Evolutionary conservation across 1,284 basidiomycete genomes (phyloP), one percentile per base, ranked within the genome.

Genomic region (Moesziomyces globuligerus): DNA sequence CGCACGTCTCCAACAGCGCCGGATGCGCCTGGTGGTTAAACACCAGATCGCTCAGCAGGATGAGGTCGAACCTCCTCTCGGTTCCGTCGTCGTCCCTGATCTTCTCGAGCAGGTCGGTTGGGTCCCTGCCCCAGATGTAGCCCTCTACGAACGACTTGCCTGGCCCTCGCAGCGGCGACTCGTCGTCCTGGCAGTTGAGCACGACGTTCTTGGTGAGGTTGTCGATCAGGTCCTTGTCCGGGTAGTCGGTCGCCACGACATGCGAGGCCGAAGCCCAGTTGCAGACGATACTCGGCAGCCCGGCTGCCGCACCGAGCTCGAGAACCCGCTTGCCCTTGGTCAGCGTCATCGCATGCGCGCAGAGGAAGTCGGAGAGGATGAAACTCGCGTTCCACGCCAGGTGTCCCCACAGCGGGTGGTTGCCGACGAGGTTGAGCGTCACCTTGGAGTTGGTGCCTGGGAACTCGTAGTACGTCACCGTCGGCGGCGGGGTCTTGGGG

Each of bases 231-330:
- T 85, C 81, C 3, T 85, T 78, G 74, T 98, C 95, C 0, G 94
- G 94, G 83, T 97, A 98, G 83, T 98, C 95, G 0, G 95, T 96
- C 24, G 94, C 84, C 1, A 95, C 87, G 4, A 90, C 89, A 89
- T 91, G 61, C 25, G 47, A 51, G 0, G 80, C 79, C 4, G 72
- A 72, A 3, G 58, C 58, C 56, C 71, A 67, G 42, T 61, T 72
- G 55, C 64, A 67, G 1, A 70, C 74, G 32, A 78, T 78, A 29
- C 67, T 89, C 0, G 95, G 95, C 17, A 98, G 84, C 0, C 90
- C 94, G 1, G 92, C 93, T 0, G 93, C 95, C 0, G 95, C 95
- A 1, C 95, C 95, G 0, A 98, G 88, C 82, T 98, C 95, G 2
- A 98, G 85, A 0, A 97, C 89, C 25, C 81, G 84, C 52, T 84